Base-by-base conservation (phyloP, 306 rosid species). In the Fagus crenata region DNA sequence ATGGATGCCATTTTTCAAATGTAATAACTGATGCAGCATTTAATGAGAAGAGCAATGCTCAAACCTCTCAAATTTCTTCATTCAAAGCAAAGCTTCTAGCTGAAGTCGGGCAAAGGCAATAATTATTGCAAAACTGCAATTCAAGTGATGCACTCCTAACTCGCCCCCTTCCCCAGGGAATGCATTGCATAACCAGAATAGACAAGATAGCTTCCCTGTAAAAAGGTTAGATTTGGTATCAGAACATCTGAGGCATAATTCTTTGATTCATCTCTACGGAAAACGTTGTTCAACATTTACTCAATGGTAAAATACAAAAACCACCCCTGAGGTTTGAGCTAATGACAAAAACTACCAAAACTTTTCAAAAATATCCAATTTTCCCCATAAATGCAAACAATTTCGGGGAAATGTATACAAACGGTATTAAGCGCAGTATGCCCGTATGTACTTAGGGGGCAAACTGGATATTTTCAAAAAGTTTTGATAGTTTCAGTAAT, bases 21-120 rank as follows among this genome's bases (percentile, higher is more conserved):
- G 69, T 7, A 35, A 5, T 13, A 7, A 58, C 64, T 28, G 36
- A 58, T 58, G 32, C 36, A 58, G 64, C 32, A 28, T 22, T 3
- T 28, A 28, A 58, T 58, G 64, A 58, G 64, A 58, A 5, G 13
- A 35, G 69, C 22, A 7, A 63, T 35, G 43, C 4, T 63, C 42
- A 63, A 63, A 14, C 43, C 69, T 35, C 69, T 63, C 69, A 63
- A 35, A 35, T 63, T 13, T 63, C 42, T 60, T 63, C 69, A 13
- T 63, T 35, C 69, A 35, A 60, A 63, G 69, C 43, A 63, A 14
- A 35, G 14, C 69, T 63, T 63, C 69, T 13, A 18, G 6, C 13
- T 33, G 40, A 61, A 46, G 51, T 35, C 6, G 5, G 5, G 18
- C 18, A 1, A 58, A 58, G 64, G 64, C 14, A 3, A 58, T 28